Conservation (phyloP, 108 stramenopile species). For the Skeletonema costatum region DNA sequence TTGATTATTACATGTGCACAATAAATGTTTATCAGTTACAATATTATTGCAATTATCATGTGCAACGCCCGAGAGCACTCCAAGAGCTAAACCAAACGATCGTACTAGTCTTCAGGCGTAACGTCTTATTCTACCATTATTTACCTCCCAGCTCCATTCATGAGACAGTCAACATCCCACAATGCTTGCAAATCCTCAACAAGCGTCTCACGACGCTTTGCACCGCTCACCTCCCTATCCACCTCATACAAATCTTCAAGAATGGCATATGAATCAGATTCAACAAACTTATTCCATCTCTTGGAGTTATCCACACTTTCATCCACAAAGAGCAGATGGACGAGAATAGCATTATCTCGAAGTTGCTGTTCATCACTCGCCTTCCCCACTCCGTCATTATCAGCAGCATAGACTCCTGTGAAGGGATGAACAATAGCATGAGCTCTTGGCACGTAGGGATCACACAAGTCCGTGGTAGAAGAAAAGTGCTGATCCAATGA, state of each 20-base stretch:
- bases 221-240: conserved; percentile 31
- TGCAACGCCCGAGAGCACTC: too few species aligned
- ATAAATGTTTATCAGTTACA: background rate
- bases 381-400: background rate
- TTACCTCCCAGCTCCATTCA: conserved; percentile 15
- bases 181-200: conserved; percentile 40
- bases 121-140: conserved; percentile 2
- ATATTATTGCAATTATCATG: background rate
- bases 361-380: conserved; percentile 1
- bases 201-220: conserved; percentile 28
- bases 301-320: conserved; percentile 35
- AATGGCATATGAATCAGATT: conserved; percentile 16
- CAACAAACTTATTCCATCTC: conserved; percentile 9
- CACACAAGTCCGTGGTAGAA: conserved; percentile 20
- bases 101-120: background rate
- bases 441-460: conserved; percentile 25
- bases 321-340: conserved; percentile 37
- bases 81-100: too few species aligned
- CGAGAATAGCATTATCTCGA: conserved; percentile 23
- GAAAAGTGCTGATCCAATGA: conserved; percentile 9
- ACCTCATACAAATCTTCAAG: conserved; percentile 32
- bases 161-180: conserved; percentile 34
- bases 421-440: conserved; percentile 8
- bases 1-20: conserved; percentile 8
- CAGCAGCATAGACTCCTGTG: conserved; percentile 23